A percentile compares a stretch with the other conserved stretches of the same genome.
These are phyloP conservation scores for Nicotiana undulata DNA, from an alignment of 257 asterid genomes.

Conservation along the genomic window DNA sequence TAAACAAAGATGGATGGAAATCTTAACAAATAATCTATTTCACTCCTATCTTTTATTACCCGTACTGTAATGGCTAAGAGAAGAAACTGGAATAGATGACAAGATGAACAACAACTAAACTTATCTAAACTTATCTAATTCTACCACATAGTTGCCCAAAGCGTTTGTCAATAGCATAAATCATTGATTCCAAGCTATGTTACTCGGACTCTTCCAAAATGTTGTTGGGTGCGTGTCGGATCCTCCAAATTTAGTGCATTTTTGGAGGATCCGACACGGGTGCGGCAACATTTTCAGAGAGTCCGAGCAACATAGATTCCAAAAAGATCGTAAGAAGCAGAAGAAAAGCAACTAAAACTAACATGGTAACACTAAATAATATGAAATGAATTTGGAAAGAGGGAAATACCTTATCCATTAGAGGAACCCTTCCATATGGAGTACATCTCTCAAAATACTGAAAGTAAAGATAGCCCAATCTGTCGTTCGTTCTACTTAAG, in stretches of 20 bases:
- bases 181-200: background rate
- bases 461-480: slow-evolving; percentile 41
- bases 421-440: slow-evolving; percentile 67
- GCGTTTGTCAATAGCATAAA: background rate
- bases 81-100: background rate
- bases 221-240: no score
- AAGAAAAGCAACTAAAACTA: background rate
- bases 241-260: no score
- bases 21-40: background rate
- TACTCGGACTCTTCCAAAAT: no score
- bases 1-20: no score
- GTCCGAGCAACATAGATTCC: background rate
- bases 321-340: background rate
- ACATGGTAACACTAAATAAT: background rate
- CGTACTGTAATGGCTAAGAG: background rate
- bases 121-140: background rate
- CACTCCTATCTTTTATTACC: no score
- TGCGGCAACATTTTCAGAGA: no score
- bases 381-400: background rate
- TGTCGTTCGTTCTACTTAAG: slow-evolving; percentile 22
- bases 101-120: background rate
- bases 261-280: no score
- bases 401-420: slow-evolving; percentile 52
- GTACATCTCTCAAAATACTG: slow-evolving; percentile 61
- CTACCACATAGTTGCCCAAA: background rate